Base-by-base conservation (phyloP, 2,329 filamentous ascomycete genomes). In the Aspergillus neoniger region DNA sequence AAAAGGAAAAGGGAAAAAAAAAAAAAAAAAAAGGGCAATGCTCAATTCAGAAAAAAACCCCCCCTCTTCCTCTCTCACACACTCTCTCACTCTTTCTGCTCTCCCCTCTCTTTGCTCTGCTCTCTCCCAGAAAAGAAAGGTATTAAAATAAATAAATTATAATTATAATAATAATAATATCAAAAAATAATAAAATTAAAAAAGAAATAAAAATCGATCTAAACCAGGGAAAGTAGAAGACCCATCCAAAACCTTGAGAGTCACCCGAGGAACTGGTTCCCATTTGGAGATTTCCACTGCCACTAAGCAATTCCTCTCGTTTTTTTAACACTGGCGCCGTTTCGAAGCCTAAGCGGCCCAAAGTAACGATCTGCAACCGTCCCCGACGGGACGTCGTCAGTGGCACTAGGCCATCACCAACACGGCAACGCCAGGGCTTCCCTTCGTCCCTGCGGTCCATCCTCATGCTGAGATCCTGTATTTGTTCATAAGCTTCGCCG, bases 401-500 rank as follows among this genome's bases (percentile, higher is more conserved):
- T 76, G 74, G 74, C 74, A 74, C 74, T 69, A 69, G 60, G 51
- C 65, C 58, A 64, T 64, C 62, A 65, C 65, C 60, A 67, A 68
- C 65, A 65, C 64, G 60, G 64, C 64, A 67, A 65, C 59, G 63
- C 61, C 65, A 67, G 65, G 65, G 65, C 67, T 66, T 66, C 63
- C 64, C 64, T 70, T 70, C 66, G 66, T 71, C 67, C 64, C 69
- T 68, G 59, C 54, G 58, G 59, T 58, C 65, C 63, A 68, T 69
- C 66, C 69, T 72, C 67, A 70, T 66, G 63, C 68, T 69, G 69
- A 61, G 66, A 71, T 68, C 69, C 66, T 71, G 67, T 70, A 67
- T 70, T 72, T 72, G 73, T 74, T 77, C 75, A 76, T 77, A 77
- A 77, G 75, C 75, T 76, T 76, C 74, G 75, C 72, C 75, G 75